These are phyloP conservation scores for Cyberlindnera euphorbiae DNA, from an alignment of 805 yeast genomes.

Conservation along the genomic window DNA sequence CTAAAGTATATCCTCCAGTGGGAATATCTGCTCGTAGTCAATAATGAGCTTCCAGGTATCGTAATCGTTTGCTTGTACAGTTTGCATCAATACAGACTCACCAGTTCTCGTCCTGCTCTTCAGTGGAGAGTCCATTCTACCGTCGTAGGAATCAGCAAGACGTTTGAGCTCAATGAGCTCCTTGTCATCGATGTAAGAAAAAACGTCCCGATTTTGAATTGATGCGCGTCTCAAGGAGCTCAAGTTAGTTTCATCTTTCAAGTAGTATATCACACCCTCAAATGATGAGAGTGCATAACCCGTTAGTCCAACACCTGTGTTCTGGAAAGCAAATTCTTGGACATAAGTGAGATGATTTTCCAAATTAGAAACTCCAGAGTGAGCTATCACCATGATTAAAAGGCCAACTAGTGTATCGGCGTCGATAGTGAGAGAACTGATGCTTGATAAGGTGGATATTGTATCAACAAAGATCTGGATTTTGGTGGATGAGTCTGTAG, in stretches of 20 bases:
- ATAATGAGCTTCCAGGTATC: conserved; percentile 45
- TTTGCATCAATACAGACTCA: conserved; percentile 65
- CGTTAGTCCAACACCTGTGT: conserved; percentile 49
- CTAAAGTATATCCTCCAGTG: conserved; percentile 61
- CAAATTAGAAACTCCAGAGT: conserved; percentile 53
- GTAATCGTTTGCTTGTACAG: conserved; percentile 45
- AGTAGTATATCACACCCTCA: conserved; percentile 72
- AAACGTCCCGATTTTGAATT: conserved; percentile 43
- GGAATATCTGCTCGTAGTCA: conserved; percentile 42
- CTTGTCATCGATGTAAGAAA: conserved; percentile 43
- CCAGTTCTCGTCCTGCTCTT: conserved; percentile 48
- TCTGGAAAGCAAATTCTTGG: conserved; percentile 49
- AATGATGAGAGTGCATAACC: conserved; percentile 81
- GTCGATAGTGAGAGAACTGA: conserved; percentile 41
- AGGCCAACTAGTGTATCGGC: conserved; percentile 81
- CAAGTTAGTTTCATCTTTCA: conserved; percentile 37
- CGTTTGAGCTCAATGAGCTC: conserved; percentile 25
- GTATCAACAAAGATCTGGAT: conserved; percentile 46
- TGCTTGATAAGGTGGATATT: conserved; percentile 43
- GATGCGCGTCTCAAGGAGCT: conserved; percentile 39
- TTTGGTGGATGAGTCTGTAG: conserved; percentile 46
- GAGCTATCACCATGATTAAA: conserved; percentile 63
- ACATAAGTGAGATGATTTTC: conserved; percentile 65
- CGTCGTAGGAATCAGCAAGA: conserved; percentile 25
- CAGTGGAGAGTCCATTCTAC: conserved; percentile 24